These are phyloP conservation scores for Mollisia scopiformis DNA, from an alignment of 2,329 filamentous ascomycete species.

Conservation along the genomic window DNA sequence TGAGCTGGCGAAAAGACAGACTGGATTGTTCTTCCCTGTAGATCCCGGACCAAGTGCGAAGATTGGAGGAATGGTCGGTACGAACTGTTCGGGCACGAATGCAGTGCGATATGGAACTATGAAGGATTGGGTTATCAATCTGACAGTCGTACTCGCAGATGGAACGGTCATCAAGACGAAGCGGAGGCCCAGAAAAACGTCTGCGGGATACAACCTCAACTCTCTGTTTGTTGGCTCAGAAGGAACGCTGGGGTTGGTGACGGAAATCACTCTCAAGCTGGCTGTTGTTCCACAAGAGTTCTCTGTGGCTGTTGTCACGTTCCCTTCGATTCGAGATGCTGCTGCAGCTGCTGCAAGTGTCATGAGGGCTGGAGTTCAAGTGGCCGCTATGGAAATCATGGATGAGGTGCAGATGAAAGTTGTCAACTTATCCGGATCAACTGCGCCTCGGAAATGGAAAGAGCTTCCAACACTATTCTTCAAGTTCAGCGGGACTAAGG, in stretches of 20 bases:
- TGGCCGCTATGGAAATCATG: constrained; percentile 69
- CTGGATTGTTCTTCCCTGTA: constrained; percentile 86
- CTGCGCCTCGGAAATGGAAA: constrained; percentile 70
- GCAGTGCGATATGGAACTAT: constrained; percentile 82
- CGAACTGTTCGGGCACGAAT: constrained; percentile 78
- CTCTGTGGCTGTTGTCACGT: constrained; percentile 79
- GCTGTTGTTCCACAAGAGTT: constrained; percentile 75
- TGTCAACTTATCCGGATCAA: constrained; percentile 74
- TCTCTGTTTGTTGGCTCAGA: constrained; percentile 80
- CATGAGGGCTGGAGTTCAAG: constrained; percentile 59
- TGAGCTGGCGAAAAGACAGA: constrained; percentile 65
- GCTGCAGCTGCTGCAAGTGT: constrained; percentile 74
- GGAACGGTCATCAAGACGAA: constrained; percentile 80
- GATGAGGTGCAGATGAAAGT: constrained; percentile 87
- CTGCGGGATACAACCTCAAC: constrained; percentile 83
- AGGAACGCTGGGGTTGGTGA: constrained; percentile 80
- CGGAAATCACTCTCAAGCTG: constrained; percentile 81
- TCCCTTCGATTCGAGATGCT: constrained; percentile 76
- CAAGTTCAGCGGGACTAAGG: constrained; percentile 81
- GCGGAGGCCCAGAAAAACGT: constrained; percentile 76
- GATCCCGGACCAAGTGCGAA: constrained; percentile 74
- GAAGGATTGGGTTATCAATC: constrained; percentile 85
- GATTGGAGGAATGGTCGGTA: constrained; percentile 83
- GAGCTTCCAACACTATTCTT: constrained; percentile 81
- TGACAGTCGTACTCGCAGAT: constrained; percentile 80